Conservation (phyloP, 2,329 filamentous ascomycete species). For the Pseudogymnoascus sp. region DNA sequence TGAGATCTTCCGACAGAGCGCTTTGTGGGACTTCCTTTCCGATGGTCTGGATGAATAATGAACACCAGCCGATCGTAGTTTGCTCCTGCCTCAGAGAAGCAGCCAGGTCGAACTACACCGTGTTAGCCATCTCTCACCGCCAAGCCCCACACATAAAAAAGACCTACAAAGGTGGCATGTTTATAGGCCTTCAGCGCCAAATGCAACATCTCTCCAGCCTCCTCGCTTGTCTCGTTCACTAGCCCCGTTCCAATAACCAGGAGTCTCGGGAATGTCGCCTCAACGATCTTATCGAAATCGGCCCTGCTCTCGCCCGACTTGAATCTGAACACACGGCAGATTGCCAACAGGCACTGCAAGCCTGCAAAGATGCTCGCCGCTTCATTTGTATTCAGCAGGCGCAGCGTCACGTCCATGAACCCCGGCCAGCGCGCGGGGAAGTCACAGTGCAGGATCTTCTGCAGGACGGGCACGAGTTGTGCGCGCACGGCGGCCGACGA, state of each 20-base stretch:
- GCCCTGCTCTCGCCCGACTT: conserved; percentile 71
- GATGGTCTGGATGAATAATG: conserved; percentile 84
- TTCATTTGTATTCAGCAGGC: conserved; percentile 80
- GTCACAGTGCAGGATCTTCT: conserved; percentile 93
- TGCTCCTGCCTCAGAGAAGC: conserved; percentile 68
- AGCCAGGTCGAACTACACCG: conserved; percentile 71
- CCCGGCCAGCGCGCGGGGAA: conserved; percentile 91
- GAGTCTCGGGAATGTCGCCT: conserved; percentile 80
- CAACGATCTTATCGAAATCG: conserved; percentile 92
- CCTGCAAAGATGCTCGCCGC: conserved; percentile 83
- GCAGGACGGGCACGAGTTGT: conserved; percentile 87
- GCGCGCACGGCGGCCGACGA: conserved; percentile 76
- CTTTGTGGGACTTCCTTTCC: conserved; percentile 73
- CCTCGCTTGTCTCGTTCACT: conserved; percentile 82
- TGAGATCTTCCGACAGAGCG: conserved; percentile 68
- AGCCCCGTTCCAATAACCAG: conserved; percentile 81
- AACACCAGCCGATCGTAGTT: conserved; percentile 90
- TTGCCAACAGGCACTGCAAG: conserved; percentile 84
- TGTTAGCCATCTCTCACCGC: conserved; percentile 26
- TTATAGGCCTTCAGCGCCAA: conserved; percentile 96
- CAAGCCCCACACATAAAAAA: conserved; percentile 15
- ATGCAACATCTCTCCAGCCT: conserved; percentile 94
- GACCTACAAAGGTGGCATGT: conserved; percentile 86
- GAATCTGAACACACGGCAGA: conserved; percentile 93
- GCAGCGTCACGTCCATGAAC: conserved; percentile 87